Evolutionary conservation across 176 grass and related monocot species (phyloP).

Genomic region (Musa schizocarpa): DNA sequence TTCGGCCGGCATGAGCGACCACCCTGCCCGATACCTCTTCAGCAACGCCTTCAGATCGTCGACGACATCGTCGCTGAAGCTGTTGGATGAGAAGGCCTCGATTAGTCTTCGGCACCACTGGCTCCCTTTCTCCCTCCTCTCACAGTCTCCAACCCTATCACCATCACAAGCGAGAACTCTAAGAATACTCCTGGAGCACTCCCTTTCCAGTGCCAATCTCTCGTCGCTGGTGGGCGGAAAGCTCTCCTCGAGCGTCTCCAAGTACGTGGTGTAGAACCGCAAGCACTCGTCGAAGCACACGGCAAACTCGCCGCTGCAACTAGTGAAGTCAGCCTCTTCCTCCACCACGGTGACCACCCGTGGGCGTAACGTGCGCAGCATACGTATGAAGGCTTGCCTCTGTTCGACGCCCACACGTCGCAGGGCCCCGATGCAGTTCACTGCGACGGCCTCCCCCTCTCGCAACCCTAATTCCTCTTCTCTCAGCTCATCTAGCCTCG

Average conservation of each 20-base stretch:
- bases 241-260: conserved; percentile 24
- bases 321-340: conserved; percentile 20
- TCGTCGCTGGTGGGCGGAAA: conserved; percentile 15
- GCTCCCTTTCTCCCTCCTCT: conserved; percentile 20
- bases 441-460: conserved; percentile 13
- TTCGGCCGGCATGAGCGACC: conserved; percentile 4
- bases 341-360: conserved; percentile 18
- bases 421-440: conserved; percentile 18
- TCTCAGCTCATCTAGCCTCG: background rate
- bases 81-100: background rate
- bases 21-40: conserved; percentile 10
- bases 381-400: conserved; percentile 6
- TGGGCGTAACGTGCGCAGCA: background rate
- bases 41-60: conserved; percentile 18
- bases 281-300: conserved; percentile 20
- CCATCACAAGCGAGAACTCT: background rate
- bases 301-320: background rate
- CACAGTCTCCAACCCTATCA: background rate
- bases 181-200: conserved; percentile 11
- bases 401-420: background rate
- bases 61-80: conserved; percentile 7
- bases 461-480: background rate
- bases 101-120: conserved; percentile 12
- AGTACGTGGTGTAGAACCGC: conserved; percentile 11
- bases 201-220: conserved; percentile 15